Percentiles rank a stretch among this genome's conserved stretches.
These are phyloP conservation scores for Angomonas ambiguus DNA, from an alignment of 208 protist genomes.

Conservation along the genomic window DNA sequence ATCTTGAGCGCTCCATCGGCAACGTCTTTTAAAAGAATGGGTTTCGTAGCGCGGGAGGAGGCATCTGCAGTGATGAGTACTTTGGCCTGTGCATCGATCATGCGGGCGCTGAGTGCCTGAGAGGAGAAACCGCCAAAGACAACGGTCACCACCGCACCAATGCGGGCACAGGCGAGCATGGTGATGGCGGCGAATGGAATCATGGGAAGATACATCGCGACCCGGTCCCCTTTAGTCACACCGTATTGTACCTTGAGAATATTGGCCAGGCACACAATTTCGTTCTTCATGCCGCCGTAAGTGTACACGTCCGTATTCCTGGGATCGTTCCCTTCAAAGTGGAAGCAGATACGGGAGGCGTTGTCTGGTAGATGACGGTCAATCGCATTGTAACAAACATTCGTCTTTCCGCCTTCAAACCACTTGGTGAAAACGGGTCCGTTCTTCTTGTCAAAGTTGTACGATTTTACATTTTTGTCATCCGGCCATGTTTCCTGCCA, in stretches of 20 bases:
- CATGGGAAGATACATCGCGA: constrained; percentile 97
- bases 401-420: constrained; percentile 79
- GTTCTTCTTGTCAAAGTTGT: constrained; percentile 76
- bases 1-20: constrained; percentile 70
- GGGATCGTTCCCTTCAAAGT: constrained; percentile 86
- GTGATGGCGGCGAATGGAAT: constrained; percentile 84
- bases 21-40: constrained; percentile 86
- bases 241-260: constrained; percentile 82
- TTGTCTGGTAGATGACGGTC: constrained; percentile 74
- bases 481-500: constrained; percentile 59
- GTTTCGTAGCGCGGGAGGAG: constrained; percentile 79
- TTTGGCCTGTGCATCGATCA: constrained; percentile 55
- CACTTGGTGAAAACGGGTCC: constrained; percentile 66
- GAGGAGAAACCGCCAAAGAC: constrained; percentile 85
- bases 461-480: constrained; percentile 51
- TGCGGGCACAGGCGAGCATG: constrained; percentile 98
- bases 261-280: constrained; percentile 88
- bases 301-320: constrained; percentile 50
- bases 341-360: constrained; percentile 76
- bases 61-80: constrained; percentile 82
- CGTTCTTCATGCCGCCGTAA: constrained; percentile 79
- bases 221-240: constrained; percentile 90
- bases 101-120: constrained; percentile 45
- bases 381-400: constrained; percentile 90
- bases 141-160: constrained; percentile 90